Evolutionary conservation across 1,139 yeast genomes (phyloP), one percentile per base, ranked within the genome.

Genomic region (Magnusiomyces suaveolens): DNA sequence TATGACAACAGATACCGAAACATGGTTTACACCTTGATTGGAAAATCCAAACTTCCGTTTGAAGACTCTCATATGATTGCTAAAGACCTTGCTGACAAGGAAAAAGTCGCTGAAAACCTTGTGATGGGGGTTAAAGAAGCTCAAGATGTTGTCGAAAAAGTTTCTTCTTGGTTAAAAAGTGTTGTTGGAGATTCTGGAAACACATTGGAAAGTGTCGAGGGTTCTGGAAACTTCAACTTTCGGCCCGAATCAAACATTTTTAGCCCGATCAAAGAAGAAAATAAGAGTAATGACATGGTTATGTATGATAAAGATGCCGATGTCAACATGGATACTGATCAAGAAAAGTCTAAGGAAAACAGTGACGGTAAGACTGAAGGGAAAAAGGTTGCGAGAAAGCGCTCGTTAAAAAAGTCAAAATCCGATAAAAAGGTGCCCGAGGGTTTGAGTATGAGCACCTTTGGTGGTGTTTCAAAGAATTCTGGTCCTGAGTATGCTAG

Each of bases 21-120:
- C 18, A 23, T 48, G 44, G 43, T 48, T 21, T 29, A 48, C n/a
- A 48, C 44, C 4, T 18, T 48, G 32, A 39, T 48, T 16, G 43
- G 43, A 39, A 48, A 48, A 25, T 18, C 32, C 10, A 23, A 25
- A 18, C 51, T 39, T 2, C 51, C 51, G 3, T 48, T 48, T 38
- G 33, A 48, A 12, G 51, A 48, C 32, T 21, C 51, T 24, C 51
- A 48, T 25, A 23, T 25, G 51, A 48, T 48, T 38, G 51, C 51
- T 12, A 48, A 38, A 4, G 51, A 48, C 38, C 38, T 48, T 4
- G 20, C 41, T 14, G 36, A 24, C 4, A 25, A 29, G 4, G 51
- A 48, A 23, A 10, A 16, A 12, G 20, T 46, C 2, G 20, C 51
- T 24, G 21, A 38, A 24, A 29, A 21, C 2, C 32, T 48, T 25